Evolutionary conservation across 768 basidiomycete species (phyloP).

Genomic region (Coprinellus aureogranulatus): DNA sequence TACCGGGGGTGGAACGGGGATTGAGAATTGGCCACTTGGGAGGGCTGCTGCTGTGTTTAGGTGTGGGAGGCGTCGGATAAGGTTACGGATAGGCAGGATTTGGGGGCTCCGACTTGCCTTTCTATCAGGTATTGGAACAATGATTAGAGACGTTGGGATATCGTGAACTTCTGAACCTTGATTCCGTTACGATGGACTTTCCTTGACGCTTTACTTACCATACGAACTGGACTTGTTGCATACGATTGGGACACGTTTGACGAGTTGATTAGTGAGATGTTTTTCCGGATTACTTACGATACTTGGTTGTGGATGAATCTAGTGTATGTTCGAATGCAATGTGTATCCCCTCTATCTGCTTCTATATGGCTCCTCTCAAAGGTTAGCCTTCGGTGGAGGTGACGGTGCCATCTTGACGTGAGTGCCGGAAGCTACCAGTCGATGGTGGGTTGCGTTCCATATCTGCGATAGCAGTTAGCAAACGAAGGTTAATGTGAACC

Average conservation of each 20-base stretch:
- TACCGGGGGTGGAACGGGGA: background rate
- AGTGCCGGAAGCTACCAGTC: conserved; percentile 52
- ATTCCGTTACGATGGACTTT: no score
- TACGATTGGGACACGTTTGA: no score
- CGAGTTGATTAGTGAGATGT: no score
- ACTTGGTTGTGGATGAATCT: no score
- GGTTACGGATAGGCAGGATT: background rate
- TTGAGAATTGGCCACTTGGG: background rate
- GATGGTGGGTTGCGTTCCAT: conserved; percentile 52
- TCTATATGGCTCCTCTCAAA: no score
- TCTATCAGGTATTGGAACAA: background rate
- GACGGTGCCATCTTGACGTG: conserved; percentile 57
- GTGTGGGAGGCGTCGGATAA: conserved; percentile 1
- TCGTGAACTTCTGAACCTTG: no score
- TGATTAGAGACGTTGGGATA: background rate
- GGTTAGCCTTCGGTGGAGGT: conserved; percentile 24
- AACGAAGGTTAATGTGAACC: background rate
- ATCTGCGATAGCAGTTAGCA: conserved; percentile 34
- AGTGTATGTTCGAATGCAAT: no score
- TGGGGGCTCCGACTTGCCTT: background rate
- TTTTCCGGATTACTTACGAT: no score
- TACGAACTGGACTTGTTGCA: no score
- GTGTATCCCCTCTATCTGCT: no score
- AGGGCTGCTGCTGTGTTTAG: conserved; percentile 1
- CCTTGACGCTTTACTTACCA: no score